Evolutionary conservation across 2,329 filamentous ascomycete genomes (phyloP).

Genomic region (Calonectria honghensis): DNA sequence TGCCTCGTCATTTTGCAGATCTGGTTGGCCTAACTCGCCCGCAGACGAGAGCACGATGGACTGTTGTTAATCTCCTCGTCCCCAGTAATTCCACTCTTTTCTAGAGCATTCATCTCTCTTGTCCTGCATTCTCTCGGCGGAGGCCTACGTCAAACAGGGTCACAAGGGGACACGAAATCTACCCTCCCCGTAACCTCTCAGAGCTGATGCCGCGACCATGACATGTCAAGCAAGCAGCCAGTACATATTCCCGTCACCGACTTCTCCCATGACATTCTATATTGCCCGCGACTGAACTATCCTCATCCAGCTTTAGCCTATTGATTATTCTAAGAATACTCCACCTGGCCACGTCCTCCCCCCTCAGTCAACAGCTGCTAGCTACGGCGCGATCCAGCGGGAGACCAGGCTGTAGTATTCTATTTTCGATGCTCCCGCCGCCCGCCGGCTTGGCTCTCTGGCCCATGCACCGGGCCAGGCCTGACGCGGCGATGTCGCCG

Average conservation of each 20-base stretch:
- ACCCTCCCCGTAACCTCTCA: slow-evolving; percentile 1
- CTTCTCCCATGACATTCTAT: slow-evolving; percentile 19
- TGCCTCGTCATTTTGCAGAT: slow-evolving; percentile 32
- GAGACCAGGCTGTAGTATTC: slow-evolving; percentile 33
- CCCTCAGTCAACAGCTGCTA: slow-evolving; percentile 23
- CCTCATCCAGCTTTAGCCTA: slow-evolving; percentile 23
- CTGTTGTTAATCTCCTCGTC: slow-evolving; percentile 39
- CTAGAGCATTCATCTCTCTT: slow-evolving; percentile 37
- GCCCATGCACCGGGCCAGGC: slow-evolving; percentile 12
- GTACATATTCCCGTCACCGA: slow-evolving; percentile 2
- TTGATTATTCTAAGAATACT: slow-evolving; percentile 29
- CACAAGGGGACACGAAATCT: slow-evolving; percentile 24
- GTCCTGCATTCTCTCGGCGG: slow-evolving; percentile 34
- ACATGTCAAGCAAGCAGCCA: background rate
- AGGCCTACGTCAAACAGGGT: slow-evolving; percentile 36
- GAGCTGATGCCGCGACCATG: background rate
- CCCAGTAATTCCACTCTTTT: slow-evolving; percentile 41
- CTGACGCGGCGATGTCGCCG: slow-evolving; percentile 8
- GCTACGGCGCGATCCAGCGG: slow-evolving; percentile 27
- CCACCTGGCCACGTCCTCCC: slow-evolving; percentile 16
- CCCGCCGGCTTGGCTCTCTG: slow-evolving; percentile 2
- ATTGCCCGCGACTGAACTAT: slow-evolving; percentile 17
- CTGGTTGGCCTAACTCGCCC: slow-evolving; percentile 30
- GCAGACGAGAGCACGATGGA: slow-evolving; percentile 34
- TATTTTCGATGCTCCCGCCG: slow-evolving; percentile 32